Evolutionary conservation across 306 rosid species (phyloP).

Genomic region (Bauhinia variegata): DNA sequence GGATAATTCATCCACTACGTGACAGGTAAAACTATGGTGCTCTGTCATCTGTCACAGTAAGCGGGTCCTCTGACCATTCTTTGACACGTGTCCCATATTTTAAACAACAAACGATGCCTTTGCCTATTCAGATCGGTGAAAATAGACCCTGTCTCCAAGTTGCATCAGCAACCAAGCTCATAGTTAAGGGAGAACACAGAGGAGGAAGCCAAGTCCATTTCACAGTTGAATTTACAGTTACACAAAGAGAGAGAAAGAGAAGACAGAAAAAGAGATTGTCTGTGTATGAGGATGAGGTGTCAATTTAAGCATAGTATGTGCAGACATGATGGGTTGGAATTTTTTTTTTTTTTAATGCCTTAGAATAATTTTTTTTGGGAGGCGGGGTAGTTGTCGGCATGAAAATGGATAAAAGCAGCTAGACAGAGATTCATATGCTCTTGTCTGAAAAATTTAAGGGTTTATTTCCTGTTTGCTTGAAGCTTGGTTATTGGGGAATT

Average conservation of each 20-base stretch:
- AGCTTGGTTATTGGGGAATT: not conserved
- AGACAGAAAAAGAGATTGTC: slow-evolving; percentile 1
- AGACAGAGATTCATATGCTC: slow-evolving; percentile 26
- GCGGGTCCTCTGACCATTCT: not conserved
- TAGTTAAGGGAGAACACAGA: not conserved
- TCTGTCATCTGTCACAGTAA: not conserved
- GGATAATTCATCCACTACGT: not conserved
- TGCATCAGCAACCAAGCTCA: not conserved
- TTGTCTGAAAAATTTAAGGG: slow-evolving; percentile 8
- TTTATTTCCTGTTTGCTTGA: slow-evolving; percentile 21
- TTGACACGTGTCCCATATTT: slow-evolving; percentile 29
- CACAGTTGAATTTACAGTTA: not conserved
- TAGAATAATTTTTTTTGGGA: not conserved
- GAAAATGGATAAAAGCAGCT: slow-evolving; percentile 27
- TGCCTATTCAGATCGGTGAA: slow-evolving; percentile 17
- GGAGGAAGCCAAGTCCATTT: not conserved
- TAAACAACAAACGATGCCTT: not conserved
- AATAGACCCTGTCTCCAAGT: not conserved
- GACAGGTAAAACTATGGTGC: slow-evolving; percentile 4
- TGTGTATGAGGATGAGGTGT: slow-evolving; percentile 39
- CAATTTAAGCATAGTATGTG: slow-evolving; percentile 36
- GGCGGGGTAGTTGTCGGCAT: slow-evolving; percentile 41
- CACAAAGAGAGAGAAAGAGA: slow-evolving; percentile 13
- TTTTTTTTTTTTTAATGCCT: not conserved
- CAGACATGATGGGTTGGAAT: slow-evolving; percentile 16